phyloP scores from a whole-genome alignment of 768 basidiomycete genomes.

The Antrodiella citrinella region DNA sequence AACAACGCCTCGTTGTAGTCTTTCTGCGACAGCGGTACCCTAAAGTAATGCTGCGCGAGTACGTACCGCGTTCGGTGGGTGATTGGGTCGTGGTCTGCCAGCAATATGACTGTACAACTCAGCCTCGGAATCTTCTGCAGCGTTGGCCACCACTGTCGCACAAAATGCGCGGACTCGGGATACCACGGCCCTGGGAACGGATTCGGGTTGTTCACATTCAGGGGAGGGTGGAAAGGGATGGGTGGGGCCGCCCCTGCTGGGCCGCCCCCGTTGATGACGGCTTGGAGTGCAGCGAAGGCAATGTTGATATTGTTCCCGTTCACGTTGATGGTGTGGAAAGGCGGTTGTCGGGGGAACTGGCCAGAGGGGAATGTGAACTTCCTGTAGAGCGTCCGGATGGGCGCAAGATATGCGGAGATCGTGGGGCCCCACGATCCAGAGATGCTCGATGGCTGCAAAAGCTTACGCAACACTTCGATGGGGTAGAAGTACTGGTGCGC shows the following conservation, averaged over 20 bases:
- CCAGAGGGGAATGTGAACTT: conserved; percentile 18
- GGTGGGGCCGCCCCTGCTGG: background rate
- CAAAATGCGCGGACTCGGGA: conserved; percentile 69
- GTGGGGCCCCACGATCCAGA: conserved; percentile 14
- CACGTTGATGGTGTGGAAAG: background rate
- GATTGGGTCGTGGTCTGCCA: conserved; percentile 52
- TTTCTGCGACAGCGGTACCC: conserved; percentile 44
- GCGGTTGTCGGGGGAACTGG: conserved; percentile 1
- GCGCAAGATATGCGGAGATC: conserved; percentile 15
- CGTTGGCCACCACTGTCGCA: conserved; percentile 77
- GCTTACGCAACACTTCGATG: conserved; percentile 26
- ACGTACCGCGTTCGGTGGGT: conserved; percentile 56
- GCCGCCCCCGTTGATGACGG: background rate
- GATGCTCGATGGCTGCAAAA: conserved; percentile 14
- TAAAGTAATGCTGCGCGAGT: conserved; percentile 70
- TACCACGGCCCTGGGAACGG: conserved; percentile 68
- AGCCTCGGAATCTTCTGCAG: conserved; percentile 54
- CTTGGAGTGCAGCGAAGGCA: background rate
- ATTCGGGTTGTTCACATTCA: conserved; percentile 29
- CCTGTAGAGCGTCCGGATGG: conserved; percentile 14
- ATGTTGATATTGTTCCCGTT: background rate
- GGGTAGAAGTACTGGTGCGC: conserved; percentile 70
- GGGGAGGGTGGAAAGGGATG: background rate
- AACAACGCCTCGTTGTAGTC: conserved; percentile 23
- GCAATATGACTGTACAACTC: conserved; percentile 65